Evolutionary conservation across 2,329 filamentous ascomycete genomes (phyloP), one percentile per base, ranked within the genome.

Genomic region (Penicillium capsulatum): DNA sequence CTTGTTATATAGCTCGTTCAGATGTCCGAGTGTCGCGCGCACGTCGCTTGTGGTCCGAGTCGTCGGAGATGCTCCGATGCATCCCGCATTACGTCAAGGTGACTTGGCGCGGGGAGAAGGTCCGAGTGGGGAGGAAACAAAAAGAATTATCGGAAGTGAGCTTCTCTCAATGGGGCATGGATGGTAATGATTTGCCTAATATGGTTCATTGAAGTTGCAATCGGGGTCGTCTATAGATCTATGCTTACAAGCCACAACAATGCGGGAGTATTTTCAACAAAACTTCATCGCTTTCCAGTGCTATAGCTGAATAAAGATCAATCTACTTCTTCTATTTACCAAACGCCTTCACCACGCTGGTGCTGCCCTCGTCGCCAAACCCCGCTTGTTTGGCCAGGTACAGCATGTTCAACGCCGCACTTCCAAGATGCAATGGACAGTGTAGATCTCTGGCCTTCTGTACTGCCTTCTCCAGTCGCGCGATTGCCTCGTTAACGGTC

Each of bases 381-480:
- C 63, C 64, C n/a, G 51, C 44, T 24, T 52, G 48, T 44, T 58
- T 54, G 2, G 64, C 61, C 47, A 62, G 36, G 16, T 55, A 50
- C 36, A 68, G 47, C 34, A 63, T 50, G 40, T 42, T 64, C 48
- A 68, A 38, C 24, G 65, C 62, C 29, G 58, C 56, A 49, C 62
- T 66, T 4, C 61, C 65, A 26, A 68, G 36, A 42, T 67, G 53
- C 42, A 68, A 41, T 13, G 65, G 65, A 24, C 61, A 64, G 41
- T 66, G 57, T 7, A 66, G 33, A 34, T 67, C 62, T 17, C 64
- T 51, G 3, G 61, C 65, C 54, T 64, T 66, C 31, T 73, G 65
- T 20, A 72, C 66, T 5, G 64, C 69, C 13, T 54, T 61, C 16
- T 63, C 60, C 36, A 74, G 48, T 40, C 64, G 65, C 14, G 45